These are phyloP conservation scores for Chamaecrista fasciculata DNA, from an alignment of 306 rosid genomes.

Conservation along the genomic window DNA sequence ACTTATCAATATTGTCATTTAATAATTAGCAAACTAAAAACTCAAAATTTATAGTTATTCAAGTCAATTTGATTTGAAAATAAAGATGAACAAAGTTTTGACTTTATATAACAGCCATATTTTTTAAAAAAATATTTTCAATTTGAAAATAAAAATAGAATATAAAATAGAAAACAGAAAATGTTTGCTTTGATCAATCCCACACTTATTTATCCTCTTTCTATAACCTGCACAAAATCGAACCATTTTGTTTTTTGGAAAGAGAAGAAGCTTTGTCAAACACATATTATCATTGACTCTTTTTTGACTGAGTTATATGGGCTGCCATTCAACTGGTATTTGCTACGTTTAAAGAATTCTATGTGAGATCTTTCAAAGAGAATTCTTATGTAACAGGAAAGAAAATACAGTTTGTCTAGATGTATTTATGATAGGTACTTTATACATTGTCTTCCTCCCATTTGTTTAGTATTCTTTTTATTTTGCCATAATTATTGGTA, in stretches of 20 bases:
- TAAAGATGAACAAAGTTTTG: no score
- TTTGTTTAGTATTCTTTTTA: slow-evolving; percentile 12
- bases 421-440: neutral
- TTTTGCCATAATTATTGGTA: slow-evolving; percentile 1
- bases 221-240: neutral
- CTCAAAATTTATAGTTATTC: no score
- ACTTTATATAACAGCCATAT: no score
- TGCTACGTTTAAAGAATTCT: neutral
- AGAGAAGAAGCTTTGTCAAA: neutral
- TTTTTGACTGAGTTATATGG: slow-evolving; percentile 2
- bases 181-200: no score
- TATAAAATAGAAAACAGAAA: no score
- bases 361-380: slow-evolving; percentile 17
- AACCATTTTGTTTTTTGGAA: neutral
- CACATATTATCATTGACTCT: neutral
- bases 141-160: no score
- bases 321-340: neutral
- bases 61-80: no score
- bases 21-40: no score
- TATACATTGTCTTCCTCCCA: neutral
- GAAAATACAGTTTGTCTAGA: slow-evolving; percentile 2
- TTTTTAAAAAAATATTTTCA: no score
- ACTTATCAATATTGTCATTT: no score
- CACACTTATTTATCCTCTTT: neutral
- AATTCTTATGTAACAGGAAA: neutral